Percentiles rank a stretch among this genome's conserved stretches.
These are phyloP conservation scores for Pichia cactophila DNA, from an alignment of 1,139 yeast genomes.

Conservation along the genomic window DNA sequence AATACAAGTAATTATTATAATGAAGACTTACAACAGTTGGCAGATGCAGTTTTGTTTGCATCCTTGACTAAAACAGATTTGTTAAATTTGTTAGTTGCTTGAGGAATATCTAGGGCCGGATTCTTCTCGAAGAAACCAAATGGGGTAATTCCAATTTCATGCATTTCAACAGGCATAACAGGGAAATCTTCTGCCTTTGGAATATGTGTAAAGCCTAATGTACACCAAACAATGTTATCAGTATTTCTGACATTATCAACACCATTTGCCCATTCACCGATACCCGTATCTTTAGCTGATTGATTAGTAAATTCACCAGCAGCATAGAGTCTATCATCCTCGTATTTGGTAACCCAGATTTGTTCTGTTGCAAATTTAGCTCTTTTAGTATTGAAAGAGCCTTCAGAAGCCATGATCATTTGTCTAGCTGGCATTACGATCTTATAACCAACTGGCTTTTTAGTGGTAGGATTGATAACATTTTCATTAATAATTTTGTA, in stretches of 20 bases:
- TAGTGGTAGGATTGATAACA: constrained; percentile 66
- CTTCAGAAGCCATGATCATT: constrained; percentile 59
- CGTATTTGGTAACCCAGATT: constrained; percentile 69
- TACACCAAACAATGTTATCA: constrained; percentile 81
- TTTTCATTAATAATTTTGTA: constrained; percentile 76
- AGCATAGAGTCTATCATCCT: constrained; percentile 60
- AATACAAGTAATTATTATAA: constrained; percentile 3
- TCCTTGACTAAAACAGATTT: constrained; percentile 44
- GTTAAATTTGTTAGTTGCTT: constrained; percentile 64
- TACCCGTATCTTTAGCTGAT: constrained; percentile 55
- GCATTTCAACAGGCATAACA: constrained; percentile 82
- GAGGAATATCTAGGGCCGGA: constrained; percentile 80
- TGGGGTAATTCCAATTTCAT: constrained; percentile 63
- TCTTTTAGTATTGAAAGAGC: constrained; percentile 56
- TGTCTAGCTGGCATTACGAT: constrained; percentile 71
- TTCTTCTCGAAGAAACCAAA: constrained; percentile 72
- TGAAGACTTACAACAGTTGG: constrained; percentile 34
- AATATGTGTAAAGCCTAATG: constrained; percentile 79
- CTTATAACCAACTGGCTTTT: constrained; percentile 79
- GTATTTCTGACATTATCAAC: constrained; percentile 69
- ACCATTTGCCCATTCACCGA: constrained; percentile 55
- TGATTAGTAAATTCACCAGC: constrained; percentile 80
- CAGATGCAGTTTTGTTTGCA: constrained; percentile 12
- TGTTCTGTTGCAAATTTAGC: constrained; percentile 70
- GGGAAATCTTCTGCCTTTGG: constrained; percentile 92